Conservation (phyloP, 306 rosid genomes). For the Casuarina cunninghamiana region DNA sequence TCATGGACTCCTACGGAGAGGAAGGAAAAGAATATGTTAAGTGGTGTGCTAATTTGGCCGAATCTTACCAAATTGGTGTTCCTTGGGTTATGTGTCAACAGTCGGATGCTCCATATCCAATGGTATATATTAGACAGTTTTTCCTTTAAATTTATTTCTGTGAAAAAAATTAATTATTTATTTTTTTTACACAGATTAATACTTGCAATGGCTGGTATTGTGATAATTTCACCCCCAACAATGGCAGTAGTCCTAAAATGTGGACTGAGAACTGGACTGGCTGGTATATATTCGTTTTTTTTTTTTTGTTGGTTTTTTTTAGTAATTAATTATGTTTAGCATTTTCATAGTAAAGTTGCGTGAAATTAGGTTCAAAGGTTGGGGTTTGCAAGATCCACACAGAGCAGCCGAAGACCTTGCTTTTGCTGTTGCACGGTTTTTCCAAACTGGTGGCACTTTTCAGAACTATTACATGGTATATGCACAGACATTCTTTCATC, state of each 20-base stretch:
- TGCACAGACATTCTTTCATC: neutral
- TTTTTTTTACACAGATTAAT: neutral
- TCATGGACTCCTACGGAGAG: constrained; percentile 30
- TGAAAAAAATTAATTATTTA: neutral
- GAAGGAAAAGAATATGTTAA: constrained; percentile 29
- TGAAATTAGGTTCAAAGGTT: constrained; percentile 30
- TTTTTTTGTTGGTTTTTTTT: neutral
- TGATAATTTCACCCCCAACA: constrained; percentile 13
- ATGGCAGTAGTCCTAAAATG: constrained; percentile 10
- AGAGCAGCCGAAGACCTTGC: constrained; percentile 48
- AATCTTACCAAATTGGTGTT: constrained; percentile 28
- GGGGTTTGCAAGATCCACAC: constrained; percentile 37
- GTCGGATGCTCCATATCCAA: constrained; percentile 32
- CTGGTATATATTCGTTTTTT: neutral
- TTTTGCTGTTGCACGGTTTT: constrained; percentile 41
- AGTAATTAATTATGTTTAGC: no score
- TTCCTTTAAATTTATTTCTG: neutral
- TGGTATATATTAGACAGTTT: constrained; percentile 15
- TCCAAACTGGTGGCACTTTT: constrained; percentile 35
- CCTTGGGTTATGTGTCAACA: constrained; percentile 50
- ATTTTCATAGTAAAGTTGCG: neutral
- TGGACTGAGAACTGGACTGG: constrained; percentile 37
- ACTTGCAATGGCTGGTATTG: constrained; percentile 25
- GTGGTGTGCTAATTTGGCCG: constrained; percentile 43
- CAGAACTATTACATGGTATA: constrained; percentile 45